Base-by-base conservation (phyloP, 2,329 filamentous ascomycete genomes). In the Verticillium tricorpus region DNA sequence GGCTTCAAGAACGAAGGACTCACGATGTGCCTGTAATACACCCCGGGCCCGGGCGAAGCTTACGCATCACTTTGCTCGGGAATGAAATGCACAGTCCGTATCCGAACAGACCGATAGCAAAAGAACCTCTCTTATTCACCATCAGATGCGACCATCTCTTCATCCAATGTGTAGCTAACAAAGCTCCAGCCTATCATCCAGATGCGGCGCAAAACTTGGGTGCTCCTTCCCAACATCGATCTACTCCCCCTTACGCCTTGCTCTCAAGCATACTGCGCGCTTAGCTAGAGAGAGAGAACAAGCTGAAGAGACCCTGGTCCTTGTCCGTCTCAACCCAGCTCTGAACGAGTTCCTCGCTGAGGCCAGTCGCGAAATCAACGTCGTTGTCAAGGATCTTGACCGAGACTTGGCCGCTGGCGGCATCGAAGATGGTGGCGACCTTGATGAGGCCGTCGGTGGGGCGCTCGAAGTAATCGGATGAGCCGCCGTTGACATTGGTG, bases 391-490 rank as follows among this genome's bases (percentile, higher is more conserved):
- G 72, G 54, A 81, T 69, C 76, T 85, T 85, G 72, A 90, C 84
- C 65, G 82, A 80, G 59, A 87, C 81, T 31, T 76, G 77, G 32
- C 78, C 76, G 58, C 77, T 81, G 59, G 75, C 73, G 58, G 80
- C 76, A 67, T 83, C 78, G 69, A 91, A 85, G 60, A 91, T 77
- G 52, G 88, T 80, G 57, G 87, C 89, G 62, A 86, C 81, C 75
- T 87, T 91, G 71, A 90, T 82, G 64, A 78, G 82, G 40, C 73
- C 73, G 57, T 80, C 76, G 28, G 78, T 78, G 3, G 91, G 91
- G 34, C 91, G 86, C 52, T 80, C 76, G 72, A 94, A 90, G 77
- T 88, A 93, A 74, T 93, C 86, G 34, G 85, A 87, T 71, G 87
- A 85, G 59, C 89, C 89, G 37, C 85, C 88, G 32, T 84, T 78